phyloP scores from a whole-genome alignment of 208 protist genomes.

The Leishmania braziliensis region DNA sequence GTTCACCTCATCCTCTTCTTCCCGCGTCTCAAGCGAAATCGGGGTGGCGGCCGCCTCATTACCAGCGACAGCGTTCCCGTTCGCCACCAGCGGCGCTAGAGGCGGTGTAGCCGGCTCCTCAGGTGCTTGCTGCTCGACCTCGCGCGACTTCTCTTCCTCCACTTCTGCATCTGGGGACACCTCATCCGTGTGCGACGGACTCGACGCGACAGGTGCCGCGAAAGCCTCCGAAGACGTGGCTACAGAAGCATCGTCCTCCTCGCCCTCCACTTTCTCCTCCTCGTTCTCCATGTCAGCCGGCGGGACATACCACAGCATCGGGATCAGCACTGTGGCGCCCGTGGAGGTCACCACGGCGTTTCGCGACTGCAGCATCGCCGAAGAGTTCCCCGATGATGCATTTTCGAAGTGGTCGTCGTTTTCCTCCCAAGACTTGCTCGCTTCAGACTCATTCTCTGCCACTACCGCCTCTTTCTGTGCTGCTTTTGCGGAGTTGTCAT shows the following conservation, averaged over 20 bases:
- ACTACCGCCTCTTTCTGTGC: background rate
- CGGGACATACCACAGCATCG: background rate
- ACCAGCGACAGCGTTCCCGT: background rate
- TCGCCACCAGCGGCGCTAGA: background rate
- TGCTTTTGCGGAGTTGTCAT: background rate
- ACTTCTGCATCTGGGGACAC: background rate
- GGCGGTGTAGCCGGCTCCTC: background rate
- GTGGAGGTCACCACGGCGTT: background rate
- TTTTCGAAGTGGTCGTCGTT: slow-evolving; percentile 5
- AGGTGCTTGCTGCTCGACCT: background rate
- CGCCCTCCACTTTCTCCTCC: background rate
- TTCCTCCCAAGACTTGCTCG: background rate
- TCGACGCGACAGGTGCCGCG: background rate
- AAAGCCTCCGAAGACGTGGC: background rate
- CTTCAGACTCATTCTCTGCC: slow-evolving; percentile 1
- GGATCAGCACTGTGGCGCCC: background rate
- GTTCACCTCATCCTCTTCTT: background rate
- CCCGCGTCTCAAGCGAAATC: background rate
- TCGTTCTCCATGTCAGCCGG: background rate
- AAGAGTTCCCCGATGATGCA: background rate
- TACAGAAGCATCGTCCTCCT: background rate
- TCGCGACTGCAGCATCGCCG: background rate
- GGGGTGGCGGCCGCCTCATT: background rate
- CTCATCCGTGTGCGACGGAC: background rate
- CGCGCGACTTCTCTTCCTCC: background rate